Evolutionary conservation across 108 stramenopile genomes (phyloP).

Genomic region (Parmales sp.): DNA sequence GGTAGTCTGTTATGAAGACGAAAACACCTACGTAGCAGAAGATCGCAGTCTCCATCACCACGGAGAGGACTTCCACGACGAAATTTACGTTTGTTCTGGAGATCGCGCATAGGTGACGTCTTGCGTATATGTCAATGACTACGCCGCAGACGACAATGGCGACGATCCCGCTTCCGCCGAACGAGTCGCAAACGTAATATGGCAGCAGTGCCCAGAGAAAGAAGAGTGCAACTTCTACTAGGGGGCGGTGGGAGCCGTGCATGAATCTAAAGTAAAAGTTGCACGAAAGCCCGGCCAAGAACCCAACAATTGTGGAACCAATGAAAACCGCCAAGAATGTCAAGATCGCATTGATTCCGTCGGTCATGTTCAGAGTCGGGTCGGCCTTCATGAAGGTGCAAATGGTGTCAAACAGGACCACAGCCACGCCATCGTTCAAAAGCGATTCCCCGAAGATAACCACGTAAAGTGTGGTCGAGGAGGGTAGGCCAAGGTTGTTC

Average conservation of each 20-base stretch:
- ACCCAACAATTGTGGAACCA: constrained; percentile 65
- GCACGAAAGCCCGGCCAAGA: constrained; percentile 47
- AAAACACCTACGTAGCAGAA: constrained; percentile 82
- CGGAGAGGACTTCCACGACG: constrained; percentile 64
- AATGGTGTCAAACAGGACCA: constrained; percentile 67
- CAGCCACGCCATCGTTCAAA: constrained; percentile 91
- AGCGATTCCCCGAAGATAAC: constrained; percentile 87
- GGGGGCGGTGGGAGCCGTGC: constrained; percentile 50
- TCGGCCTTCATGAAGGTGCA: constrained; percentile 76
- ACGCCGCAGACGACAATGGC: constrained; percentile 82
- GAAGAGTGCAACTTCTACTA: constrained; percentile 73
- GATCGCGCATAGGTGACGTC: constrained; percentile 15
- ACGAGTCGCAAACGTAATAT: constrained; percentile 77
- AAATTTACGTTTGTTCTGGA: constrained; percentile 63
- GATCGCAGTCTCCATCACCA: constrained; percentile 79
- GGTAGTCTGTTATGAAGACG: constrained; percentile 66
- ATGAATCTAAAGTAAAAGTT: constrained; percentile 70
- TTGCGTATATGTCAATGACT: constrained; percentile 68
- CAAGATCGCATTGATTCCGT: constrained; percentile 32
- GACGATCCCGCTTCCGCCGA: constrained; percentile 84
- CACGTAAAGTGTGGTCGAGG: constrained; percentile 66
- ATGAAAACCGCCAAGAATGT: constrained; percentile 73
- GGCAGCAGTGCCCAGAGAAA: constrained; percentile 76
- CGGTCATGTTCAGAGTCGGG: constrained; percentile 37
- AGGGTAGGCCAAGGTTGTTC: constrained; percentile 53